phyloP scores from a whole-genome alignment of 495 filamentous ascomycete genomes.

The Neurospora sp. region DNA sequence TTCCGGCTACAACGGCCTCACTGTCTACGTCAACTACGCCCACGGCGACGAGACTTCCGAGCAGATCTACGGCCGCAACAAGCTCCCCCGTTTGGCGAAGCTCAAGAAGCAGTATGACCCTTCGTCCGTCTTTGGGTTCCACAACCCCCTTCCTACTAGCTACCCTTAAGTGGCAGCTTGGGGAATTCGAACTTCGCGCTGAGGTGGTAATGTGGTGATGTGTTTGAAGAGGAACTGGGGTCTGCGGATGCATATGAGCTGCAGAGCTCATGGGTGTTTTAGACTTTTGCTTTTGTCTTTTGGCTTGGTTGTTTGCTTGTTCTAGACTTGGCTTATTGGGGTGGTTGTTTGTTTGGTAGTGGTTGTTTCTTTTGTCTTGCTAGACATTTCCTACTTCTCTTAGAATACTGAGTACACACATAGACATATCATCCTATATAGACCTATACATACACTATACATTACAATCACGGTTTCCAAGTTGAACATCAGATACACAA shows the following conservation, averaged over 20 bases:
- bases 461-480: background rate
- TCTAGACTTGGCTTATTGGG: background rate
- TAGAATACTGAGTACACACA: background rate
- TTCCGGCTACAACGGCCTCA: constrained; percentile 14
- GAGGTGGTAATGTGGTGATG: background rate
- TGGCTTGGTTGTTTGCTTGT: background rate
- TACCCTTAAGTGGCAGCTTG: background rate
- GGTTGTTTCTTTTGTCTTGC: background rate
- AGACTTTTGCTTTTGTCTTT: background rate
- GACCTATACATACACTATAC: background rate
- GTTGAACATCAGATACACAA: background rate
- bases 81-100: constrained; percentile 17
- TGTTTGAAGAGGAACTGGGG: background rate
- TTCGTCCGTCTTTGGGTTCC: constrained; percentile 13
- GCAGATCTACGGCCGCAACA: constrained; percentile 14
- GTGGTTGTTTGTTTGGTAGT: background rate
- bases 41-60: constrained; percentile 28
- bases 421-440: background rate
- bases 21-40: constrained; percentile 26
- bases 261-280: background rate
- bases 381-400: background rate
- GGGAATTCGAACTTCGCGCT: background rate
- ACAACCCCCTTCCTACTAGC: constrained; percentile 8
- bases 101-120: constrained; percentile 26
- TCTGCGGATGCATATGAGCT: background rate